Evolutionary conservation across 1,284 basidiomycete genomes (phyloP).

Genomic region (Microbotryum intermedium): DNA sequence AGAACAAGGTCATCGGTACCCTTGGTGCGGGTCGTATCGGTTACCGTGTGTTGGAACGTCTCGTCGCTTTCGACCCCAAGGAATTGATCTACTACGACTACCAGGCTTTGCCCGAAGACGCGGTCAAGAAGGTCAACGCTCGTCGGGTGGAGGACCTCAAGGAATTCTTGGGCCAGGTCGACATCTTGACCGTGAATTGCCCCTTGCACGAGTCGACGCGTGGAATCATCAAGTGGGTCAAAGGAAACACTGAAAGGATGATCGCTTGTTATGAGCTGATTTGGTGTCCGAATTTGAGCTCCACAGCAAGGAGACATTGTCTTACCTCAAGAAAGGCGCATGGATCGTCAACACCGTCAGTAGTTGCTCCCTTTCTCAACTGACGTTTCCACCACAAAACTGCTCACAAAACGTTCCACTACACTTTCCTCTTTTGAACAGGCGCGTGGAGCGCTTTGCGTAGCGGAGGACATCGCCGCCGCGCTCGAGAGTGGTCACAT

Average conservation of each 20-base stretch:
- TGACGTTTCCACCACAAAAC: neutral
- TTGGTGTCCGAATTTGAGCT: no score
- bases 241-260: no score
- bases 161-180: constrained; percentile 67
- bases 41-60: constrained; percentile 75
- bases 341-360: constrained; percentile 37
- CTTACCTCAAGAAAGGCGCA: constrained; percentile 73
- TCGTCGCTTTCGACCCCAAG: constrained; percentile 80
- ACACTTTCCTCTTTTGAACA: neutral
- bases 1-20: constrained; percentile 83
- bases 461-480: constrained; percentile 66
- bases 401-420: no score
- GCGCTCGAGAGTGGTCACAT: constrained; percentile 64
- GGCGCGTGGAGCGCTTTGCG: constrained; percentile 85
- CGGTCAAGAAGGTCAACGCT: constrained; percentile 60
- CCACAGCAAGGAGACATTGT: constrained; percentile 61
- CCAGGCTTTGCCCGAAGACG: constrained; percentile 63
- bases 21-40: constrained; percentile 54
- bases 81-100: constrained; percentile 89
- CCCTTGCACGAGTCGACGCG: constrained; percentile 81
- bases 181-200: constrained; percentile 80
- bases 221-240: constrained; percentile 50
- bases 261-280: constrained; percentile 35
- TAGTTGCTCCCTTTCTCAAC: neutral
- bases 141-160: constrained; percentile 73